Evolutionary conservation across 345 rosid genomes (phyloP).

Genomic region (Anastatica hierochuntica): DNA sequence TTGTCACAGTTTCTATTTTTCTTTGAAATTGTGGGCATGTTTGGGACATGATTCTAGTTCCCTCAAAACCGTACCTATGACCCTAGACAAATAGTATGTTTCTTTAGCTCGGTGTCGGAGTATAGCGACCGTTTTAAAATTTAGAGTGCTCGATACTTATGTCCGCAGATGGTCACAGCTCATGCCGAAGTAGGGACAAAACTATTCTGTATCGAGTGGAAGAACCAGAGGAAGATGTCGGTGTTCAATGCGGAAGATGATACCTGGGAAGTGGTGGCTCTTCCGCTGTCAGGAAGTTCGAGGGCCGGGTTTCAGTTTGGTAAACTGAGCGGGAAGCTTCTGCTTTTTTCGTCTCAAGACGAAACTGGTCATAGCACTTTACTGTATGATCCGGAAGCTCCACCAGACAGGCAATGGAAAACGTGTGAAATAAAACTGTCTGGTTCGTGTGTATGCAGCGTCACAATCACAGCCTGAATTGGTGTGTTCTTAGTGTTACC

Average conservation of each 20-base stretch:
- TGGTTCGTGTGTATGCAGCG: constrained; percentile 60
- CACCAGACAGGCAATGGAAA: constrained; percentile 68
- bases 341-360: constrained; percentile 53
- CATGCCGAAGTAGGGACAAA: constrained; percentile 68
- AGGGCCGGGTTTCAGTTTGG: constrained; percentile 64
- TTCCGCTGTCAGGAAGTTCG: constrained; percentile 69
- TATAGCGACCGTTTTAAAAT: too few species aligned
- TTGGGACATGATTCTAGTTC: too few species aligned
- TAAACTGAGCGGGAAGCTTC: constrained; percentile 58
- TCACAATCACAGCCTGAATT: constrained; percentile 62
- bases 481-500: too few species aligned
- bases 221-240: constrained; percentile 65
- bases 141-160: too few species aligned
- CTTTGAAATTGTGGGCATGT: too few species aligned
- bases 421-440: constrained; percentile 56
- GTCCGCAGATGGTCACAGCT: constrained; percentile 66
- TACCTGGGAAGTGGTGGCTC: constrained; percentile 67
- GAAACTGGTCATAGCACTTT: constrained; percentile 44
- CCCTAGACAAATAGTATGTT: too few species aligned
- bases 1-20: too few species aligned
- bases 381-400: constrained; percentile 64
- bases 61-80: too few species aligned
- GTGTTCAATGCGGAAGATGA: constrained; percentile 52
- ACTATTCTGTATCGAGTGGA: constrained; percentile 91
- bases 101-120: too few species aligned